phyloP scores from a whole-genome alignment of 352 stramenopile genomes.

The Achlya hypogyna region DNA sequence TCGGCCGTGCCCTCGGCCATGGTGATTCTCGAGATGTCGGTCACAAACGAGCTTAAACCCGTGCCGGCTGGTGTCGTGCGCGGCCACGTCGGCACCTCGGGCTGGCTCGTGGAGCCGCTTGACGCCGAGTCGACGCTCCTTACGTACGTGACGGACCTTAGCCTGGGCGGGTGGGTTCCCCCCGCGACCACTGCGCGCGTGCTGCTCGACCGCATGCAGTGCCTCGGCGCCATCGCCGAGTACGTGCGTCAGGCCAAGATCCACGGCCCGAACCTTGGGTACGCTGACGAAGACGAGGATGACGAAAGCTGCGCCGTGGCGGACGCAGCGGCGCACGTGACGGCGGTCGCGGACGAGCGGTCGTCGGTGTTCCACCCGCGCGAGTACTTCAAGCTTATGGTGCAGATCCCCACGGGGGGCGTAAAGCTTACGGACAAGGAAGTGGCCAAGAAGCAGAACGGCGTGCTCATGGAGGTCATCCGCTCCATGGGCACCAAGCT shows the following conservation, averaged over 20 bases:
- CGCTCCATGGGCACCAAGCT: conserved; percentile 63
- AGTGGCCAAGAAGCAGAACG: conserved; percentile 74
- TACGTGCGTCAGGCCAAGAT: conserved; percentile 56
- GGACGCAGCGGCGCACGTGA: conserved; percentile 23
- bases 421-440: conserved; percentile 81
- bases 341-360: neutral
- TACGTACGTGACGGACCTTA: conserved; percentile 68
- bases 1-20: conserved; percentile 42
- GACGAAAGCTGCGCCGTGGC: conserved; percentile 28
- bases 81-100: conserved; percentile 49
- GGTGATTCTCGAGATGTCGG: conserved; percentile 71
- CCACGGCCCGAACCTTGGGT: conserved; percentile 31
- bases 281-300: conserved; percentile 27
- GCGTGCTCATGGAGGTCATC: conserved; percentile 80
- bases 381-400: conserved; percentile 73
- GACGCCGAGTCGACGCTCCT: conserved; percentile 45
- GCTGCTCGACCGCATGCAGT: conserved; percentile 47
- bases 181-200: conserved; percentile 37
- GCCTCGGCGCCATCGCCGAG: conserved; percentile 48
- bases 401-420: conserved; percentile 54
- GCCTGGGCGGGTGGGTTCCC: conserved; percentile 45
- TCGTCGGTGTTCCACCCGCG: conserved; percentile 52
- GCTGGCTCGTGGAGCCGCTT: conserved; percentile 66
- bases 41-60: conserved; percentile 64
- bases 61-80: conserved; percentile 33